Percentiles rank a stretch among this genome's conserved stretches.
Conservation (phyloP, 305 asterid species). For the Fraxinus nigra region DNA sequence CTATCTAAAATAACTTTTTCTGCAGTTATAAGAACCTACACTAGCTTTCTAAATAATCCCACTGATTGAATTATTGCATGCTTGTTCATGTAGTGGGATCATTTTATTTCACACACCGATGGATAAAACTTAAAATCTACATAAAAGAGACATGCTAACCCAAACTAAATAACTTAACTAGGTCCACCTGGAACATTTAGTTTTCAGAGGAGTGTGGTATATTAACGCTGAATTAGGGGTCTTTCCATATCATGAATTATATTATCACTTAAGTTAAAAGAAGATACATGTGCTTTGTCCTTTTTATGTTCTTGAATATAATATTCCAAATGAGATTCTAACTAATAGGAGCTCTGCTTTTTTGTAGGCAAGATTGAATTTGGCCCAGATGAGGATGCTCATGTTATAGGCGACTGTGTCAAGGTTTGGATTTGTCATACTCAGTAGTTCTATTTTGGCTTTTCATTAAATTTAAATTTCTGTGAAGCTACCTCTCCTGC, state of each 20-base stretch:
- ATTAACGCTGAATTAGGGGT: background rate
- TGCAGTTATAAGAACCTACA: background rate
- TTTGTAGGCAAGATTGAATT: constrained; percentile 80
- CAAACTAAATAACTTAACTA: background rate
- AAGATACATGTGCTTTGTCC: background rate
- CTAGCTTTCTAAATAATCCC: background rate
- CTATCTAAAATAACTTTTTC: background rate
- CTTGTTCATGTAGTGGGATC: background rate
- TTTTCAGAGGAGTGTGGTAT: background rate
- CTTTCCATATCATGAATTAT: background rate
- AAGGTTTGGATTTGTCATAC: constrained; percentile 54
- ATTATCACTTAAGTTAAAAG: background rate
- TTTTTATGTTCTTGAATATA: constrained; percentile 10
- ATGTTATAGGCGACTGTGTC: constrained; percentile 95
- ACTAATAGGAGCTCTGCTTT: constrained; percentile 27
- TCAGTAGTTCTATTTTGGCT: constrained; percentile 19
- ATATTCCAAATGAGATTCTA: constrained; percentile 16
- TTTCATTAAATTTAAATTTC: constrained; percentile 19
- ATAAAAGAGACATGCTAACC: background rate
- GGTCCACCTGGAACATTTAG: background rate
- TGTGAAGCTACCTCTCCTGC: constrained; percentile 34
- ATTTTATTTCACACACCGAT: background rate
- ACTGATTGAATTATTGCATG: background rate
- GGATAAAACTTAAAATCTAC: background rate
- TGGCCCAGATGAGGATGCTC: constrained; percentile 89